phyloP scores from a whole-genome alignment of 495 filamentous ascomycete genomes.

The Penicillium mononematosum region DNA sequence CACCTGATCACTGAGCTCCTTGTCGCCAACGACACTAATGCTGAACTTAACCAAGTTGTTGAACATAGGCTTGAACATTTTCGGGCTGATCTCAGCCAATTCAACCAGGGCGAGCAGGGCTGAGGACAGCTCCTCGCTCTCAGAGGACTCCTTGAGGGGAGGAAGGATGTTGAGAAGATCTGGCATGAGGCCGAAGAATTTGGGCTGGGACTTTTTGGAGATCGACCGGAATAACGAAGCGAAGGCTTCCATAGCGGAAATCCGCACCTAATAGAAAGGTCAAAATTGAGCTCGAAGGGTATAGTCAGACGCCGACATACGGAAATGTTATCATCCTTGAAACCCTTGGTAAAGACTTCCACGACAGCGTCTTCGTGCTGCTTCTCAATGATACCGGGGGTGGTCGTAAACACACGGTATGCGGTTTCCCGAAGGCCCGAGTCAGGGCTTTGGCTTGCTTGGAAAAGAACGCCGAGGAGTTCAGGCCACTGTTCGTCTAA shows the following conservation, averaged over 20 bases:
- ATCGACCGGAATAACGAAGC: conserved; percentile 91
- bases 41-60: conserved; percentile 87
- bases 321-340: conserved; percentile 79
- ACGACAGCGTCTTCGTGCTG: conserved; percentile 87
- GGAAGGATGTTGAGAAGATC: conserved; percentile 90
- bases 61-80: conserved; percentile 96
- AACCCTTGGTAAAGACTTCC: conserved; percentile 81
- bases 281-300: conserved; percentile 3
- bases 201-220: conserved; percentile 77
- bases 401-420: conserved; percentile 91
- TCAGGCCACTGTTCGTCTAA: conserved; percentile 87
- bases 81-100: conserved; percentile 82
- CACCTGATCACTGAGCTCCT: conserved; percentile 84
- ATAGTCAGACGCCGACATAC: conserved; percentile 48
- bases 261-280: conserved; percentile 59
- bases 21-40: conserved; percentile 90
- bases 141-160: conserved; percentile 83
- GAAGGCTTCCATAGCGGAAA: conserved; percentile 95
- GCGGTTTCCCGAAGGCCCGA: conserved; percentile 81
- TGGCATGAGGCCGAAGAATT: conserved; percentile 82
- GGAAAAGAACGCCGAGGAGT: conserved; percentile 79
- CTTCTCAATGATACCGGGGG: conserved; percentile 93
- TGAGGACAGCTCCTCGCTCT: conserved; percentile 85
- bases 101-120: conserved; percentile 90
- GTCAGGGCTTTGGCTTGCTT: conserved; percentile 80